These are phyloP conservation scores for Urtica urens DNA, from an alignment of 306 rosid species.

Conservation along the genomic window DNA sequence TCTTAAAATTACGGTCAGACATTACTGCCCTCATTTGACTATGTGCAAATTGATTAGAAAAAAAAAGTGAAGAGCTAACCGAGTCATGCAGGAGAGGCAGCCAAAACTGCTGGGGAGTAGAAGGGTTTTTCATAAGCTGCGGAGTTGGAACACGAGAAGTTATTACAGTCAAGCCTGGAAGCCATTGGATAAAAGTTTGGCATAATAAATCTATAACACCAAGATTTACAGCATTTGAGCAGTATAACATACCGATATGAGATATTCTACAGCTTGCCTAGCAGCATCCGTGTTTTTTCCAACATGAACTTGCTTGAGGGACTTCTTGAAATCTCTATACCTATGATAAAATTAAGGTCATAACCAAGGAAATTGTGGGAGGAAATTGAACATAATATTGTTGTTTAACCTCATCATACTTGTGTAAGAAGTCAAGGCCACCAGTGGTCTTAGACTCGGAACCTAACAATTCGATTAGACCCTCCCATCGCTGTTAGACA, in stretches of 20 bases:
- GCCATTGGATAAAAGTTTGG: no score
- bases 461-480: constrained; percentile 82
- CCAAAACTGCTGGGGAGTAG: constrained; percentile 94
- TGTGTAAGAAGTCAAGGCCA: constrained; percentile 85
- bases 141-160: background rate
- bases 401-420: constrained; percentile 33
- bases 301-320: constrained; percentile 49
- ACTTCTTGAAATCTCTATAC: constrained; percentile 86
- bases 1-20: no score
- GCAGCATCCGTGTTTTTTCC: constrained; percentile 60
- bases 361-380: constrained; percentile 5
- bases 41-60: no score
- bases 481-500: constrained; percentile 83
- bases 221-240: background rate
- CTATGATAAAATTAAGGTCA: constrained; percentile 29
- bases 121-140: constrained; percentile 88
- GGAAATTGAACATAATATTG: background rate
- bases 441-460: constrained; percentile 82
- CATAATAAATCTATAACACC: background rate
- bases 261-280: constrained; percentile 63
- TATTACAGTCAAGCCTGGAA: background rate
- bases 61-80: constrained; percentile 48
- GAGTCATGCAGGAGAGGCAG: constrained; percentile 79
- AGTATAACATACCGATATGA: constrained; percentile 42
- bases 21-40: no score